Percentiles rank a stretch among this genome's conserved stretches.
phyloP scores from a whole-genome alignment of 1,284 basidiomycete genomes.

The Cryptococcus deneoformans region DNA sequence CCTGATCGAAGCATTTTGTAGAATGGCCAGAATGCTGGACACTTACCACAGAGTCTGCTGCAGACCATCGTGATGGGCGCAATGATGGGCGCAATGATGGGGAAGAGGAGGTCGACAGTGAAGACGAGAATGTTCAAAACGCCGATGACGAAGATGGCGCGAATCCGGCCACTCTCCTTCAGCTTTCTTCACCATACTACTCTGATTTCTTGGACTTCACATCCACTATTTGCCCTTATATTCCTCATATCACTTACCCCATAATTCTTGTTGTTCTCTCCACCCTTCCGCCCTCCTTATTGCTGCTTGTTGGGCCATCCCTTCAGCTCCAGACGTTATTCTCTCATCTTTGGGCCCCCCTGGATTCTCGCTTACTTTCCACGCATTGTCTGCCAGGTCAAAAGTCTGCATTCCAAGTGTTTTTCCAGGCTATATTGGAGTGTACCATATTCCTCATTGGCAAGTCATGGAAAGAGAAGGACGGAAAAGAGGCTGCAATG shows the following conservation, averaged over 20 bases:
- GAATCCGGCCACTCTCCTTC: constrained; percentile 1
- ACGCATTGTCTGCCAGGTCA: constrained; percentile 37
- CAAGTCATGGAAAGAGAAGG: constrained; percentile 18
- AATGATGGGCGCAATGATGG: constrained; percentile 40
- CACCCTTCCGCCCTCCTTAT: constrained; percentile 32
- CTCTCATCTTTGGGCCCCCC: constrained; percentile 44
- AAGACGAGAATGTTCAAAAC: constrained; percentile 25
- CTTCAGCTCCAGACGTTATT: constrained; percentile 34
- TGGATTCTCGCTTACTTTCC: constrained; percentile 42
- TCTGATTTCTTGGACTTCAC: constrained; percentile 50
- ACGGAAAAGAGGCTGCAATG: constrained; percentile 15
- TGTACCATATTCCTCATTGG: constrained; percentile 30
- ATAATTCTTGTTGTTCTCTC: constrained; percentile 41
- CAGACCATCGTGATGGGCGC: constrained; percentile 6
- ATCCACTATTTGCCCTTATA: constrained; percentile 39
- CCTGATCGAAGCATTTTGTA: neutral
- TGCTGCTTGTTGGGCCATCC: constrained; percentile 27
- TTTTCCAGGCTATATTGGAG: constrained; percentile 36
- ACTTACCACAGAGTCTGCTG: neutral
- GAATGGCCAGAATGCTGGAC: constrained; percentile 16
- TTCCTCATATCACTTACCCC: constrained; percentile 45
- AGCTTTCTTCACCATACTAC: constrained; percentile 53
- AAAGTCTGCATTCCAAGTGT: constrained; percentile 40
- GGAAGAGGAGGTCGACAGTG: constrained; percentile 38
- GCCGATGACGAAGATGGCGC: constrained; percentile 13